phyloP scores from a whole-genome alignment of 83 land plant genomes.

The Picea abies region DNA sequence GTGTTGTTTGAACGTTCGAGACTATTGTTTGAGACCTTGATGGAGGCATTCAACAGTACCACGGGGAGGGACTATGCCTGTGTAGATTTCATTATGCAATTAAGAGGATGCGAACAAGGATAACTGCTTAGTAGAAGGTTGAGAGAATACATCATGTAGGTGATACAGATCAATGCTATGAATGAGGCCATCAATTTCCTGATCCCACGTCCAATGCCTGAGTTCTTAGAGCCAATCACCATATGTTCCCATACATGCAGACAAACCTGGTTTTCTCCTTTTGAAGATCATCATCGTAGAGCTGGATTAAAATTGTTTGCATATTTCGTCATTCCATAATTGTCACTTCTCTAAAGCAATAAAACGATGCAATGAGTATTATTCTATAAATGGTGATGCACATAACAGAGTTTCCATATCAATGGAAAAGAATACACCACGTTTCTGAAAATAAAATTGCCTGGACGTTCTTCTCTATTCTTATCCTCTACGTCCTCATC shows the following conservation, averaged over 20 bases:
- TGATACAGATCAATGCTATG: constrained; percentile 24
- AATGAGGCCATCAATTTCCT: constrained; percentile 4
- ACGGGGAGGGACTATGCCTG: neutral
- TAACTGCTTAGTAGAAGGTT: constrained; percentile 33
- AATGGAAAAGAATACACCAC: no score
- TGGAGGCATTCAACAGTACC: neutral
- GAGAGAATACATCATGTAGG: constrained; percentile 45
- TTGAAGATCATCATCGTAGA: no score
- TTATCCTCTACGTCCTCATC: no score
- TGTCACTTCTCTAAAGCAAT: no score
- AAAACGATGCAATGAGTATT: no score
- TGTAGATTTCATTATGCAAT: neutral
- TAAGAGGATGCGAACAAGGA: constrained; percentile 17
- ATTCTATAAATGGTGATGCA: no score
- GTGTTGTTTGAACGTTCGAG: neutral
- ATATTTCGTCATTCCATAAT: no score
- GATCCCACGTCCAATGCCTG: neutral
- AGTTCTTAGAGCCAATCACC: neutral
- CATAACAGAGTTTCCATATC: no score
- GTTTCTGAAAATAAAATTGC: no score
- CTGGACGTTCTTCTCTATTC: no score
- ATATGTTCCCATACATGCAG: constrained; percentile 6
- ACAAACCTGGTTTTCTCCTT: no score
- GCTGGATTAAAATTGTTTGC: no score
- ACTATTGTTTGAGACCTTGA: neutral